phyloP scores from a whole-genome alignment of 164 flowering plant genomes.

The Tetracentron sinense region DNA sequence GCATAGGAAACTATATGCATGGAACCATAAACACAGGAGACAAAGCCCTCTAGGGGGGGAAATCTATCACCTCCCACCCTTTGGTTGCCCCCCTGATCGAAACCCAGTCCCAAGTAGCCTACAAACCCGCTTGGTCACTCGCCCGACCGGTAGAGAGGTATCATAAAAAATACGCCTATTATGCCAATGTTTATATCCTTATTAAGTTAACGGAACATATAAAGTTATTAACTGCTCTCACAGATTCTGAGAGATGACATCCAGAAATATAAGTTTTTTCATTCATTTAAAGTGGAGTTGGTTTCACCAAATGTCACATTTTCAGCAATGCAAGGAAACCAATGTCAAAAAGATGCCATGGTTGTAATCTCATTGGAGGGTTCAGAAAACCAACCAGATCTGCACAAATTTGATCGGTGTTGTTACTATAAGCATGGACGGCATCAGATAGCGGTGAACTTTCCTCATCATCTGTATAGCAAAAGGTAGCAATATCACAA shows the following conservation, averaged over 20 bases:
- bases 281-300: neutral
- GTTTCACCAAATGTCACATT: neutral
- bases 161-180: neutral
- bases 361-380: neutral
- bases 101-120: too few species aligned
- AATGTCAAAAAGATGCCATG: neutral
- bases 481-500: neutral
- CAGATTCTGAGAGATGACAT: neutral
- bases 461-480: slow-evolving; percentile 21
- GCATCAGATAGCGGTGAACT: slow-evolving; percentile 11
- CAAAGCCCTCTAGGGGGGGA: too few species aligned
- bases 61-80: too few species aligned
- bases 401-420: slow-evolving; percentile 5
- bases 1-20: too few species aligned
- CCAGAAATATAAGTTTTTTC: neutral
- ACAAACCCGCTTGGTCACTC: too few species aligned
- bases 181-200: too few species aligned
- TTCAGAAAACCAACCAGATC: slow-evolving; percentile 17
- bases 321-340: neutral
- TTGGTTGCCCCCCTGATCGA: too few species aligned
- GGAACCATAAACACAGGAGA: too few species aligned
- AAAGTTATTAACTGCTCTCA: neutral
- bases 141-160: too few species aligned
- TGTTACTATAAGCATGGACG: slow-evolving; percentile 1
- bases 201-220: neutral